Evolutionary conservation across 768 basidiomycete species (phyloP).

Genomic region (Mycena vulgaris): DNA sequence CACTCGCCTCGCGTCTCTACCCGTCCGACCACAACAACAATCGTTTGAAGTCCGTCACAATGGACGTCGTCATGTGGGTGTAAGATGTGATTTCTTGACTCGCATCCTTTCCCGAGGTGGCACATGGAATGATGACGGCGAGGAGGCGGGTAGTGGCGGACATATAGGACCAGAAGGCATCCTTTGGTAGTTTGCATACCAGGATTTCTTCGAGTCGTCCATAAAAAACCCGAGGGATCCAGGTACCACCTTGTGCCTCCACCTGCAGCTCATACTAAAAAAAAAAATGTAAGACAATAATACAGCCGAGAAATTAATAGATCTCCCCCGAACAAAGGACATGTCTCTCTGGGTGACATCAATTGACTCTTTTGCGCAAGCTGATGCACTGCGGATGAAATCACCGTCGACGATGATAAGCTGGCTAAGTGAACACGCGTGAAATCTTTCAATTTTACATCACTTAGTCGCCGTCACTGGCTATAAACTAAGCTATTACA

Average conservation of each 20-base stretch:
- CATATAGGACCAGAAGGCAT: not conserved
- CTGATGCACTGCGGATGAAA: conserved; percentile 33
- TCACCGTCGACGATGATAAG: conserved; percentile 41
- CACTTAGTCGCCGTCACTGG: too few species aligned
- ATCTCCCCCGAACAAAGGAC: conserved; percentile 1
- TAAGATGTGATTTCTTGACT: conserved; percentile 9
- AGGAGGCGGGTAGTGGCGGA: conserved; percentile 5
- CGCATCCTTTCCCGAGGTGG: conserved; percentile 37
- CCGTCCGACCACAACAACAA: conserved; percentile 35
- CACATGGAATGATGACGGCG: conserved; percentile 33
- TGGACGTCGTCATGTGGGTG: not conserved
- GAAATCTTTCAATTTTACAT: too few species aligned
- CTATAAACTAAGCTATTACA: too few species aligned
- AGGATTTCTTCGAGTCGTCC: conserved; percentile 37
- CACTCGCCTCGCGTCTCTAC: conserved; percentile 26
- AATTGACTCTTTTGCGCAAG: not conserved
- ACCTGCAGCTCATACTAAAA: not conserved
- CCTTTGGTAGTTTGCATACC: conserved; percentile 25
- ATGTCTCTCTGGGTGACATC: not conserved
- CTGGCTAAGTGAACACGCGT: too few species aligned
- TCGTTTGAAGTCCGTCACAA: conserved; percentile 34
- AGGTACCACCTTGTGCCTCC: not conserved
- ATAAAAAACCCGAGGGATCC: conserved; percentile 22
- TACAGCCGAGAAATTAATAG: too few species aligned
- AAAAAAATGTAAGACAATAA: too few species aligned